phyloP scores from a whole-genome alignment of 192 early-diverging fungal species.

The Coemansia asiatica region DNA sequence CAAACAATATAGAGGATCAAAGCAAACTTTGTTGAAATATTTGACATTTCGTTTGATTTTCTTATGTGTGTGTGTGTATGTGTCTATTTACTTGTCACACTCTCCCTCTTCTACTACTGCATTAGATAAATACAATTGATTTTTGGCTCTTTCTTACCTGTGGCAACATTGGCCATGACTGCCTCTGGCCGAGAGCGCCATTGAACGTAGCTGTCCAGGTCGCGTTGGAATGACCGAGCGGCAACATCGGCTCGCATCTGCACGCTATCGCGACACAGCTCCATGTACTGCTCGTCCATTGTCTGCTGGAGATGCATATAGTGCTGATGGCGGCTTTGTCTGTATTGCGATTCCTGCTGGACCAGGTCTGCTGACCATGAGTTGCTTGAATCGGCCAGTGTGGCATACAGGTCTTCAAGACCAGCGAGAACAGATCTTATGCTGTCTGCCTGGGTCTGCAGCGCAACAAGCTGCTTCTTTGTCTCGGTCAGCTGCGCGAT shows the following conservation, averaged over 20 bases:
- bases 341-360: slow-evolving; percentile 25
- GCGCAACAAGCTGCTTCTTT: slow-evolving; percentile 18
- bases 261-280: slow-evolving; percentile 27
- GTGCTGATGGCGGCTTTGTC: slow-evolving; percentile 33
- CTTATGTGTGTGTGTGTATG: too few relatives aligned
- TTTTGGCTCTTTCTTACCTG: slow-evolving; percentile 1
- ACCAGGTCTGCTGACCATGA: slow-evolving; percentile 24
- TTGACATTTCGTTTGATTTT: too few relatives aligned
- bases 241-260: slow-evolving; percentile 33
- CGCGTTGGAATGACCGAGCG: slow-evolving; percentile 44
- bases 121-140: neutral
- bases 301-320: slow-evolving; percentile 40
- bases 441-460: slow-evolving; percentile 20
- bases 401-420: slow-evolving; percentile 29
- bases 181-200: slow-evolving; percentile 8
- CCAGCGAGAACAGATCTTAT: slow-evolving; percentile 18
- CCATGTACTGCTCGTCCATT: slow-evolving; percentile 50
- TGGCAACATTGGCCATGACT: neutral
- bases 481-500: slow-evolving; percentile 19
- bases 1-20: neutral
- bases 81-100: too few relatives aligned
- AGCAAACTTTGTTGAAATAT: too few relatives aligned
- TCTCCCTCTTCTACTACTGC: too few relatives aligned
- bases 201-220: slow-evolving; percentile 41
- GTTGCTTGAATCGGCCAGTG: slow-evolving; percentile 20